Percentiles rank a stretch among this genome's conserved stretches.
phyloP scores from a whole-genome alignment of 1,284 basidiomycete species.

The Stereum hirsutum region DNA sequence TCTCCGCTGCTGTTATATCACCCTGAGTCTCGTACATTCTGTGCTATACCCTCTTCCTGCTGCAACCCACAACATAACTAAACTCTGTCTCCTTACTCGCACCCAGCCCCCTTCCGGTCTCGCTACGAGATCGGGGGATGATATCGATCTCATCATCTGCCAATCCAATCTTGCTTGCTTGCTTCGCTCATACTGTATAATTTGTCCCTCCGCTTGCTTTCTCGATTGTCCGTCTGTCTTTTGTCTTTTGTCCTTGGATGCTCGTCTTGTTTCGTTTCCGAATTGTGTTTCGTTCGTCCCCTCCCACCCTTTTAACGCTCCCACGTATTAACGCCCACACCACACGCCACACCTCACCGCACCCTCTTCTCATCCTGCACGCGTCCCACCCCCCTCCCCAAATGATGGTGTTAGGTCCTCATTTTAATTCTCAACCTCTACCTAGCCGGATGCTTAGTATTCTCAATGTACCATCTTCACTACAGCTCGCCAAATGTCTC shows the following conservation, averaged over 20 bases:
- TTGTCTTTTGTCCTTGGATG: slow-evolving; percentile 12
- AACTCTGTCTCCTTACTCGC: slow-evolving; percentile 65
- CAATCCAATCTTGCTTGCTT: no score
- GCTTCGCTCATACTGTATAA: slow-evolving; percentile 60
- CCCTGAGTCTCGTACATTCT: slow-evolving; percentile 27
- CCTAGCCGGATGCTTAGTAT: slow-evolving; percentile 40
- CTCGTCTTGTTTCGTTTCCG: slow-evolving; percentile 30
- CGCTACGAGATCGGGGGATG: no score
- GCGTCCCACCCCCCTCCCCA: no score
- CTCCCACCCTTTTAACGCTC: no score
- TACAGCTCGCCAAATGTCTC: slow-evolving; percentile 43
- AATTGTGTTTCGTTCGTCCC: no score
- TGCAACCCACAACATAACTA: slow-evolving; percentile 28
- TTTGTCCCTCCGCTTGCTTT: slow-evolving; percentile 44
- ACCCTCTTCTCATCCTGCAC: no score
- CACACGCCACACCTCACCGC: no score
- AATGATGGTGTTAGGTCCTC: no score
- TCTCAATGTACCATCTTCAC: slow-evolving; percentile 77
- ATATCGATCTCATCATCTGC: no score
- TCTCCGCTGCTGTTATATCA: slow-evolving; percentile 34
- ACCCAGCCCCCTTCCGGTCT: slow-evolving; percentile 30
- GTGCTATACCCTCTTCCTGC: slow-evolving; percentile 63
- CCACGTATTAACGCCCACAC: no score
- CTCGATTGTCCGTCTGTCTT: slow-evolving; percentile 43
- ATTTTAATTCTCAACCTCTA: slow-evolving; percentile 12